Evolutionary conservation across 2,329 filamentous ascomycete species (phyloP).

Genomic region (Atkinsonella texensis): DNA sequence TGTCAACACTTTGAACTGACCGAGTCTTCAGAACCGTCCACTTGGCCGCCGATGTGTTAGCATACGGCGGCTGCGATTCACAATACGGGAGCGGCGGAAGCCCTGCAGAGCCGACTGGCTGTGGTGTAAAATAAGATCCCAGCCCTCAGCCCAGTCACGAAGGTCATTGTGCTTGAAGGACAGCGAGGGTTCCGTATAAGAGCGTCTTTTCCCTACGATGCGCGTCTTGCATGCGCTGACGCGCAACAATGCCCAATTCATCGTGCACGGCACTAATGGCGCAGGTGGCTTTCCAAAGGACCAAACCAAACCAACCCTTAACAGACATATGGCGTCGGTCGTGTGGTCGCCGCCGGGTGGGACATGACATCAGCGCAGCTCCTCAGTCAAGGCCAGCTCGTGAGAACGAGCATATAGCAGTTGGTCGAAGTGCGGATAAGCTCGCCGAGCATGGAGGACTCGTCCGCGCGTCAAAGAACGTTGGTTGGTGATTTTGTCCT

Average conservation of each 20-base stretch:
- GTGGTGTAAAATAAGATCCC: neutral
- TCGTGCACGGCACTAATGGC: neutral
- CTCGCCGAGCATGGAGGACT: conserved; percentile 19
- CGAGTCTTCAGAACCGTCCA: conserved; percentile 26
- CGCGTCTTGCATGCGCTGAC: neutral
- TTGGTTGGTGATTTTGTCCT: conserved; percentile 21
- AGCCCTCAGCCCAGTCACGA: neutral
- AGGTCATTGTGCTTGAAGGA: neutral
- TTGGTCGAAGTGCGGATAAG: conserved; percentile 29
- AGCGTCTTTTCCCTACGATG: neutral
- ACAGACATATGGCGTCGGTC: conserved; percentile 23
- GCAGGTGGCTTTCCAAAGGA: conserved; percentile 5
- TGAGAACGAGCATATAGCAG: conserved; percentile 36
- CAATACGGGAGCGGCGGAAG: conserved; percentile 17
- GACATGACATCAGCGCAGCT: no score
- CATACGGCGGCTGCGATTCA: conserved; percentile 34
- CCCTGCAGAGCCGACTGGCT: conserved; percentile 16
- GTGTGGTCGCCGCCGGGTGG: conserved; percentile 20
- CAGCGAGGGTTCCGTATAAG: neutral
- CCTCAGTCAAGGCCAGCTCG: conserved; percentile 19
- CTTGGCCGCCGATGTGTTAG: neutral
- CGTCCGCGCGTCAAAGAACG: conserved; percentile 19
- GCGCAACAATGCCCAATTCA: neutral
- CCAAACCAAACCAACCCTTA: conserved; percentile 17
- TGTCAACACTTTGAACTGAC: conserved; percentile 15